Percentiles rank a stretch among this genome's conserved stretches.
Conservation (phyloP, 2,329 filamentous ascomycete genomes). For the Hirsutella rhossiliensis region DNA sequence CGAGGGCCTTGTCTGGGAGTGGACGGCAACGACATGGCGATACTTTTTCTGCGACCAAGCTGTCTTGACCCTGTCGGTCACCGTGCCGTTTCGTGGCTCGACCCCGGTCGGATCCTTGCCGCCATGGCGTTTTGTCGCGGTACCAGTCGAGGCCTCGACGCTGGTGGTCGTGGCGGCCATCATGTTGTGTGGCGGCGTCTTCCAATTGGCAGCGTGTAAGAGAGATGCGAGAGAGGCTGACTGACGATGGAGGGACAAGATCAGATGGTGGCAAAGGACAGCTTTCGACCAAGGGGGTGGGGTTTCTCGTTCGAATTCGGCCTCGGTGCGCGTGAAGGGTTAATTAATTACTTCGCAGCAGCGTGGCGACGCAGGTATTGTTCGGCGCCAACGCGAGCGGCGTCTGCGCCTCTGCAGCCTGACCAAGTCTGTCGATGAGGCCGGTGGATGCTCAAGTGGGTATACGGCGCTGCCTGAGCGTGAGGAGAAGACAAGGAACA, state of each 20-base stretch:
- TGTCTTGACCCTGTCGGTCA: conserved; percentile 9
- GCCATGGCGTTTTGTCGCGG: conserved; percentile 13
- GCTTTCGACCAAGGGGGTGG: too few relatives aligned
- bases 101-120: conserved; percentile 13
- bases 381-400: neutral
- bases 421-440: neutral
- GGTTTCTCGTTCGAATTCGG: too few relatives aligned
- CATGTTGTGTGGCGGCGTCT: conserved; percentile 14
- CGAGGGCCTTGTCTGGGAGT: conserved; percentile 59
- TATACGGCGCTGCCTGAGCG: neutral
- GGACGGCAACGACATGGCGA: conserved; percentile 82
- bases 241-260: too few relatives aligned
- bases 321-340: too few relatives aligned
- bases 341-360: neutral
- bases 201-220: neutral
- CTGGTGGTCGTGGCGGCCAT: conserved; percentile 28
- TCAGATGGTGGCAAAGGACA: too few relatives aligned
- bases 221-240: neutral
- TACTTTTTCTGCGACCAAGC: conserved; percentile 48
- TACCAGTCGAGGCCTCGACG: conserved; percentile 17
- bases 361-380: neutral
- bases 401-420: neutral
- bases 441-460: neutral
- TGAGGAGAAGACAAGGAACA: neutral
- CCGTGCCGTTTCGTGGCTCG: conserved; percentile 11